Evolutionary conservation across 73 alveolate species (phyloP).

Genomic region (Stentor coeruleus): DNA sequence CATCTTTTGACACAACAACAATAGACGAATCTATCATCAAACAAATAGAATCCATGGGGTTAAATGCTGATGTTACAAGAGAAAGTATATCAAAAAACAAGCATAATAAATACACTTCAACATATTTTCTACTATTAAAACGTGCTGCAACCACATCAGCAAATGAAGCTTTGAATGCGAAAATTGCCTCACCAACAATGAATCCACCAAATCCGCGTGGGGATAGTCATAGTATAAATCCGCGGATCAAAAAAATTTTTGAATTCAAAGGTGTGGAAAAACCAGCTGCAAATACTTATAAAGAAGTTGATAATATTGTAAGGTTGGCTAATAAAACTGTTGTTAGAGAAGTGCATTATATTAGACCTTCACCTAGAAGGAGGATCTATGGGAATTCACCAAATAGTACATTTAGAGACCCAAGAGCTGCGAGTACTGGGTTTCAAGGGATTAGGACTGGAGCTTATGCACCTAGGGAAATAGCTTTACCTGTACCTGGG

Average conservation of each 20-base stretch:
- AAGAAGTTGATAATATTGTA: background rate
- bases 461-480: background rate
- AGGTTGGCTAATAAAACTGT: background rate
- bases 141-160: background rate
- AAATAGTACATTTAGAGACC: background rate
- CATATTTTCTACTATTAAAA: background rate
- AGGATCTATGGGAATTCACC: background rate
- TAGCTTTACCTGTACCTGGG: background rate
- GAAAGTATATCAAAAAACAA: background rate
- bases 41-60: background rate
- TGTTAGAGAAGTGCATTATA: background rate
- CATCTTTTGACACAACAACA: background rate
- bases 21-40: background rate
- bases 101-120: background rate
- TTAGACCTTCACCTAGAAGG: background rate
- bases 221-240: background rate
- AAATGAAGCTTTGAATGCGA: background rate
- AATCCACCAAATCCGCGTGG: background rate
- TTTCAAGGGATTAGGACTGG: background rate
- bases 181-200: background rate
- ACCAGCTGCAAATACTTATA: too few species aligned
- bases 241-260: background rate
- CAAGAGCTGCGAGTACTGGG: conserved; percentile 6
- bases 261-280: background rate
- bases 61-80: background rate